Evolutionary conservation across 2,329 filamentous ascomycete species (phyloP), one percentile per base, ranked within the genome.

Genomic region (Arthrobotrys iridis): DNA sequence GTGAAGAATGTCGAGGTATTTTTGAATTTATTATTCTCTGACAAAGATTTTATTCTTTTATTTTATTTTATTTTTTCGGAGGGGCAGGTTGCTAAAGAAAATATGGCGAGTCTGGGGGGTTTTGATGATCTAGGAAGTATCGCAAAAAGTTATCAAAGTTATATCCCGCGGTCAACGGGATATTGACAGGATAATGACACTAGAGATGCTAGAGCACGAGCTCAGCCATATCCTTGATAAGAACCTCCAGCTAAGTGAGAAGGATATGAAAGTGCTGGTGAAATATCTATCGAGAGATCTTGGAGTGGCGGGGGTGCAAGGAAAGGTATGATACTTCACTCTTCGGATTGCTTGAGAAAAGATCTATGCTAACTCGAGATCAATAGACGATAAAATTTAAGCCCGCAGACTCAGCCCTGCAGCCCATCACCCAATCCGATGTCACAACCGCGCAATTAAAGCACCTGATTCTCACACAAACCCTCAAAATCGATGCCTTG

Each of bases 371-470:
- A 40, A 83, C 89, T n/a, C 33, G 85, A 83, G 57, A 88, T 85
- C 78, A 89, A 93, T 79, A 88, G 77, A 92, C 89, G 0, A 86
- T 99, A 78, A 93, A 91, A 81, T 89, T 98, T 81, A 90, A 88
- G 79, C 82, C 83, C 0, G 81, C 86, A 0, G 84, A 85, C 2
- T 85, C 87, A 59, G 78, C 80, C 0, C 80, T 82, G 0, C 78
- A 81, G 10, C 82, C 85, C 0, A 90, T 98, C 77, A 91, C 91
- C 0, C 84, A 89, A 68, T 90, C 96, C 79, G 95, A 99, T 82
- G 84, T 85, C 3, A 91, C 92, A 0, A 92, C 97, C 77, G 93
- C 93, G 0, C 90, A 91, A 58, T 85, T 99, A 13, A 89, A 90
- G 76, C 87, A 89, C 18, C 88, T 97, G 75, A 90, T 93, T 13